Conservation (phyloP, 371 early-diverging fungal species). For the Dichotomocladium elegans region DNA sequence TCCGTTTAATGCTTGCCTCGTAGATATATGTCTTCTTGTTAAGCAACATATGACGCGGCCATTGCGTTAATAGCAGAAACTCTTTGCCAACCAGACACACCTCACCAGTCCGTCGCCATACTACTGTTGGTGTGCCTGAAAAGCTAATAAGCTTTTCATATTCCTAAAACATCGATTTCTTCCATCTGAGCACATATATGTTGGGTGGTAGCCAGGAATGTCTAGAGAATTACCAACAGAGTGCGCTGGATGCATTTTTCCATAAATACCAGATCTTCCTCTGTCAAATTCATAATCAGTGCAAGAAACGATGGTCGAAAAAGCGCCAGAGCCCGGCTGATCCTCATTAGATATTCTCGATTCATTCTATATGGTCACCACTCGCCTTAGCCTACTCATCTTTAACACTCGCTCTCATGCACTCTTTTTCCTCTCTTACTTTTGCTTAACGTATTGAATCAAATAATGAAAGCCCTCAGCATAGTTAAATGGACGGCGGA, state of each 20-base stretch:
- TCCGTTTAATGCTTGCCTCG: constrained; percentile 40
- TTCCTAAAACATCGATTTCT: constrained; percentile 53
- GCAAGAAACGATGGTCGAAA: constrained; percentile 90
- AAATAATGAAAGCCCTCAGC: constrained; percentile 87
- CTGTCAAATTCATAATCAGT: constrained; percentile 84
- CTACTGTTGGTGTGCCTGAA: constrained; percentile 94
- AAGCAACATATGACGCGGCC: constrained; percentile 75
- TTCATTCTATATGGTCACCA: constrained; percentile 80
- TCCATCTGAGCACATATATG: background rate
- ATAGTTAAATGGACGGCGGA: constrained; percentile 78
- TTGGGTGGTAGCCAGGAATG: constrained; percentile 1
- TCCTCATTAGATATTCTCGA: constrained; percentile 78
- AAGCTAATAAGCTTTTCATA: constrained; percentile 86
- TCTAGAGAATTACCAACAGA: constrained; percentile 63
- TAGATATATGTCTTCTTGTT: constrained; percentile 75
- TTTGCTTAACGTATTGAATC: constrained; percentile 69
- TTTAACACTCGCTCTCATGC: constrained; percentile 9
- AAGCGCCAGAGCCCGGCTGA: constrained; percentile 81
- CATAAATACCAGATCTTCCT: constrained; percentile 87
- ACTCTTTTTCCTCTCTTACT: constrained; percentile 38
- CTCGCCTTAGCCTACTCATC: constrained; percentile 10
- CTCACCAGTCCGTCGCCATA: constrained; percentile 93
- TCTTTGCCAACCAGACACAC: constrained; percentile 89
- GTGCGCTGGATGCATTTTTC: constrained; percentile 88
- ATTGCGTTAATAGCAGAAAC: constrained; percentile 83